Percentiles rank a stretch among this genome's conserved stretches.
Conservation (phyloP, 163 green algal species). For the Volvox carteri region DNA sequence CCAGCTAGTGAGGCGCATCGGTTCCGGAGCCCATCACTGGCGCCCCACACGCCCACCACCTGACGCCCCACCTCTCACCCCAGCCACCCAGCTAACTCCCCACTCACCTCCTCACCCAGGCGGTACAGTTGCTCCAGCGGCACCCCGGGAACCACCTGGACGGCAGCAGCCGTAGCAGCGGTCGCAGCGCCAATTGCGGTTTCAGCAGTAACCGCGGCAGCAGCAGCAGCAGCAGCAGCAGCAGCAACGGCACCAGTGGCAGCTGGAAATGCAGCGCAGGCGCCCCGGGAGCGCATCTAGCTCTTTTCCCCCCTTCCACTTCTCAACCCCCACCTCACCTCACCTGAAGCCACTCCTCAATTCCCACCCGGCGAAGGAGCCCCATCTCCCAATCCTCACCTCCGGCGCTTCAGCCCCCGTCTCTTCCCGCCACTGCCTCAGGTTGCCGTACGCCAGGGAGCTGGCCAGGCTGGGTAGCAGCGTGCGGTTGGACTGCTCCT, state of each 20-base stretch:
- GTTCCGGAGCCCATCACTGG: too few relatives aligned
- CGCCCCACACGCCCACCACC: too few relatives aligned
- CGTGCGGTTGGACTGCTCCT: constrained; percentile 34
- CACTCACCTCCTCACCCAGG: constrained; percentile 34
- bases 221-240: not conserved
- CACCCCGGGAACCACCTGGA: constrained; percentile 32
- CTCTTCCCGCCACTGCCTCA: constrained; percentile 31
- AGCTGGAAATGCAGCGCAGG: too few relatives aligned
- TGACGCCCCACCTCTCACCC: too few relatives aligned
- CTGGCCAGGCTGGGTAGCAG: constrained; percentile 43
- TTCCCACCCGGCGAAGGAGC: too few relatives aligned
- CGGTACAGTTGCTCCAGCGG: constrained; percentile 41
- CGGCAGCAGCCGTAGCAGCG: not conserved
- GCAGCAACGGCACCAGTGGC: not conserved
- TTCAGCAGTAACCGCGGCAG: not conserved
- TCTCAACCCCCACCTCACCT: too few relatives aligned
- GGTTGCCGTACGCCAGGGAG: constrained; percentile 46
- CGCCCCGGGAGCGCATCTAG: too few relatives aligned
- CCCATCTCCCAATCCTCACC: too few relatives aligned
- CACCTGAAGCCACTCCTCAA: too few relatives aligned
- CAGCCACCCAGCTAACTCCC: too few relatives aligned
- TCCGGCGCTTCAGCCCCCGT: constrained; percentile 6
- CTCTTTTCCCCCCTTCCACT: too few relatives aligned
- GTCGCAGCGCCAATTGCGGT: not conserved
- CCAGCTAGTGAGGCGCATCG: too few relatives aligned